Base-by-base conservation (phyloP, 192 early-diverging fungal species). In the Backusella luteola region DNA sequence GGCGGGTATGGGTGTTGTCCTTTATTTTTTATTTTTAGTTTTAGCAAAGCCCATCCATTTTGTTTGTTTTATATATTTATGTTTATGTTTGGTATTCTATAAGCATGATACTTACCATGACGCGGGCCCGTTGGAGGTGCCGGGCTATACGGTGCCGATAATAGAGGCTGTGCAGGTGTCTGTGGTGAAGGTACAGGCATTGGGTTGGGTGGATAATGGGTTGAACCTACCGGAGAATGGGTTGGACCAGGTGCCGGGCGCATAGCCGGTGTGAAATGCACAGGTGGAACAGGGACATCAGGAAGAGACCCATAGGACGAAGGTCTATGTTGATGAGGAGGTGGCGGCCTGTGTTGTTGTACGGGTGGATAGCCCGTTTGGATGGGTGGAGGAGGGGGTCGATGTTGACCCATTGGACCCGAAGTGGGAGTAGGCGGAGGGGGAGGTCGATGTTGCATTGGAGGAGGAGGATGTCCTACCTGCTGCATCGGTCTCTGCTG, bases 91-190 rank as follows among this genome's bases (percentile, higher is more conserved):
- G 38, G 8, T 8, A 42, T 3, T 1, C 9, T 23, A 42, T 41
- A 26, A 42, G 21, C 9, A 42, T 49, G 8, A 67, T 71, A 69
- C 35, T 71, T 71, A 71, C 70, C 70, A 49, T 71, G 41, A 19
- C 34, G 67, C 34, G 42, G 6, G 3, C 39, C 44, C 3, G 70
- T 23, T 49, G 41, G 4, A 44, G 15, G 21, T 8, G 5, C 39
- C 14, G 70, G 70, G 19, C 42, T 71, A 34, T 49, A 71, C 34
- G 70, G 36, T 32, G 70, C 39, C 19, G 70, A 71, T 71, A 71
- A 32, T 17, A 71, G 29, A 49, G 42, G 70, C 32, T 71, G 70
- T 15, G 36, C n/a, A n/a, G 68, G 36, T 36, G n/a, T 8, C 9
- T 69, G 67, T 21, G 75, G 81, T 12, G 53, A 71, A 34, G 49